Evolutionary conservation across 2,329 filamentous ascomycete species (phyloP), one percentile per base, ranked within the genome.

Genomic region (Dactylellina cionopaga): DNA sequence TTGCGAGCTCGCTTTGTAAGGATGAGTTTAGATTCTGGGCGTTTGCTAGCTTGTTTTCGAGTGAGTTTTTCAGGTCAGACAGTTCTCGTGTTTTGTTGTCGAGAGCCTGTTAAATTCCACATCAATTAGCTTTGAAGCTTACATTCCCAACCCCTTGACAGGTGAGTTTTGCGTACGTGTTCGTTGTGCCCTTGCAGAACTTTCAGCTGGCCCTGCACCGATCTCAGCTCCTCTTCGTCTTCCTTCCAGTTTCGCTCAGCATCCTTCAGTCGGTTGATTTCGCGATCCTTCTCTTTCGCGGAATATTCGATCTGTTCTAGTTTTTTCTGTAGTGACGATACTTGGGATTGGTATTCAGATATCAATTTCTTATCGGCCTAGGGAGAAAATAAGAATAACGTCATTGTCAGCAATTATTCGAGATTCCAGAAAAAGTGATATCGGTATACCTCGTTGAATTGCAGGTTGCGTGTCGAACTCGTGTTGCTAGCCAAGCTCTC

Each of bases 11-110:
- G 46, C 88, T 84, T 78, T 91, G 89, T 62, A 98, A 82, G 1
- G 89, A 89, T n/a, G 87, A 87, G 76, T 93, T 95, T n/a, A 94
- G 82, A 65, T 84, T 87, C 78, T 93, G 88, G 1, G 90, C 90
- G 76, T 93, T 87, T 3, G 86, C 84, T 25, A 96, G 83, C 80
- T 90, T 92, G 75, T 83, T 85, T 80, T 96, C 92, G 31, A 96
- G 83, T 31, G 86, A 85, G 39, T 83, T 80, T 47, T 88, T 88
- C 29, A 91, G 78, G 56, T 90, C 85, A 15, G 86, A 84, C 86
- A 87, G 92, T 78, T 92, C 88, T 75, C 46, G 68, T 5, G 68
- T 59, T 47, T 72, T 72, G 33, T 41, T 72, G 25, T 65, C 56
- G 29, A 72, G 52, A 2, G 68, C 68, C 68, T 72, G 19, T 22